phyloP scores from a whole-genome alignment of 179 eudicot genomes.

The Gypsophila paniculata region DNA sequence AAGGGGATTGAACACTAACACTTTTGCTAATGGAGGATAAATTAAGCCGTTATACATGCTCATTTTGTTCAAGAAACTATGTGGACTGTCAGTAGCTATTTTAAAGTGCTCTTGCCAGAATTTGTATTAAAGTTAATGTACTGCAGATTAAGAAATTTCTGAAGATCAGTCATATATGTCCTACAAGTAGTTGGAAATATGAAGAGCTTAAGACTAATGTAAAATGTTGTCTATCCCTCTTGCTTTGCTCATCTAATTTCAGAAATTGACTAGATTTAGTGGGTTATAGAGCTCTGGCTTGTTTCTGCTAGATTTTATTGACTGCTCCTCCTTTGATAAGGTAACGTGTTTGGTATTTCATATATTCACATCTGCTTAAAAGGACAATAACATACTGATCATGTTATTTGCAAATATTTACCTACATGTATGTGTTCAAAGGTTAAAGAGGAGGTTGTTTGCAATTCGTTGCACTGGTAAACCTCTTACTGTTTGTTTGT shows the following conservation, averaged over 20 bases:
- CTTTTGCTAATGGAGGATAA: not conserved
- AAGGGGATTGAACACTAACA: not conserved
- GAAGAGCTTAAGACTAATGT: constrained; percentile 14
- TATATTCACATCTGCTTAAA: not conserved
- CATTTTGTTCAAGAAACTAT: not conserved
- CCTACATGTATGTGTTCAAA: not conserved
- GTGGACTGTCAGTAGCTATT: not conserved
- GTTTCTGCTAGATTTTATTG: not conserved
- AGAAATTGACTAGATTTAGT: not conserved
- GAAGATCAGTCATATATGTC: constrained; percentile 2
- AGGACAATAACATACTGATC: not conserved
- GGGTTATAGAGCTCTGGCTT: not conserved
- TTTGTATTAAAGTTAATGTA: not conserved
- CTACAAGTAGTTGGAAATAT: constrained; percentile 23
- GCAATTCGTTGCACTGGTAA: too few relatives aligned
- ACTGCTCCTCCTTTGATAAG: not conserved
- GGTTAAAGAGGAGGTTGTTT: too few relatives aligned
- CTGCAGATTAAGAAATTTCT: not conserved
- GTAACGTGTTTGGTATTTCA: not conserved
- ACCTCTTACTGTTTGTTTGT: too few relatives aligned
- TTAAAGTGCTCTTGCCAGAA: not conserved
- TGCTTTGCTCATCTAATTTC: not conserved
- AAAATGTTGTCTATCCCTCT: constrained; percentile 8
- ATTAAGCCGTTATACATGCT: not conserved
- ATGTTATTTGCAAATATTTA: not conserved